A percentile compares a stretch with the other conserved stretches of the same genome.
Conservation (phyloP, 768 basidiomycete species). For the Auriscalpium microsporum region DNA sequence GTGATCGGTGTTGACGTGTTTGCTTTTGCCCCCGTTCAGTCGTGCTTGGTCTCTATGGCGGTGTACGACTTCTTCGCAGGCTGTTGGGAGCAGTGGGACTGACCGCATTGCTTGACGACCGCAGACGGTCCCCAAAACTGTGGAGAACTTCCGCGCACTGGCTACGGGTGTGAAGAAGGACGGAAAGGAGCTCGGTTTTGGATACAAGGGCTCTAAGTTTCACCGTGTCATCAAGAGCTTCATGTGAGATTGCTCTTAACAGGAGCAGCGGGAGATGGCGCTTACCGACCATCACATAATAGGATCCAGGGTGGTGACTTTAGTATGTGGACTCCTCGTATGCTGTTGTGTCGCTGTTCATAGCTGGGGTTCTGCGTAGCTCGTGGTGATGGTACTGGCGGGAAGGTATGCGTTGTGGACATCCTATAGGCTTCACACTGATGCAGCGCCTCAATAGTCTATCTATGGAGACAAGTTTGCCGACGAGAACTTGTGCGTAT, state of each 20-base stretch:
- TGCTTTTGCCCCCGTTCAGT: conserved; percentile 35
- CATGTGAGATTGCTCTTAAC: conserved; percentile 41
- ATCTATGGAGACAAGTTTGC: conserved; percentile 88
- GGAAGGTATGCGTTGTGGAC: conserved; percentile 47
- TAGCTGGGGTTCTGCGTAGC: conserved; percentile 34
- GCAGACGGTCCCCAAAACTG: conserved; percentile 92
- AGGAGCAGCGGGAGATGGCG: no score
- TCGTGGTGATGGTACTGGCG: conserved; percentile 81
- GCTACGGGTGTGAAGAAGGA: conserved; percentile 76
- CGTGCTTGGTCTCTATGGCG: conserved; percentile 84
- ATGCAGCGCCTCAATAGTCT: conserved; percentile 36
- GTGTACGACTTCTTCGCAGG: conserved; percentile 33
- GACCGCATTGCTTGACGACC: background rate
- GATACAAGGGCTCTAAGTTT: conserved; percentile 94
- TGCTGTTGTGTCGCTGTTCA: conserved; percentile 3
- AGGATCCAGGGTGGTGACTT: conserved; percentile 99
- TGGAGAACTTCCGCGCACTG: conserved; percentile 94
- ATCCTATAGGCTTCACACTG: background rate
- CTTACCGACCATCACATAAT: background rate
- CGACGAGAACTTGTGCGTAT: conserved; percentile 89
- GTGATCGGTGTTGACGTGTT: background rate
- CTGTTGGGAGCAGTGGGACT: background rate
- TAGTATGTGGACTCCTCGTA: conserved; percentile 43
- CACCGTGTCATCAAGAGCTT: conserved; percentile 94
- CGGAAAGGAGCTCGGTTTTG: conserved; percentile 61